phyloP scores from a whole-genome alignment of 1,139 yeast genomes.

The Yamadazyma membranifaciens region DNA sequence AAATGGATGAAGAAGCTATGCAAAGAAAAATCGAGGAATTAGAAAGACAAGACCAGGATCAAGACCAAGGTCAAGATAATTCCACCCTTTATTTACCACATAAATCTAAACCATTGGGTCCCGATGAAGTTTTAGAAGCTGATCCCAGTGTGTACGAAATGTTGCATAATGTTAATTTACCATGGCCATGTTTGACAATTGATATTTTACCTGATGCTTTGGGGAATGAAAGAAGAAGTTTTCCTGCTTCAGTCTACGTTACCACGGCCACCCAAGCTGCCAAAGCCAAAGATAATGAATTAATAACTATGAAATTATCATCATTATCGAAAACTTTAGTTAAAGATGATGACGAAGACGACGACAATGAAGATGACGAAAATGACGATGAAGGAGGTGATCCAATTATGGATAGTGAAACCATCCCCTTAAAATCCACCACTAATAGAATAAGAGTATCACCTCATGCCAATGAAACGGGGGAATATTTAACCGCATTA shows the following conservation, averaged over 20 bases:
- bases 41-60: conserved; percentile 32
- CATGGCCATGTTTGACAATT: conserved; percentile 96
- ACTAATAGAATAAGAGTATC: conserved; percentile 87
- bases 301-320: conserved; percentile 79
- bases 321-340: conserved; percentile 82
- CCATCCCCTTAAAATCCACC: conserved; percentile 73
- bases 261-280: conserved; percentile 96
- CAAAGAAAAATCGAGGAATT: conserved; percentile 22
- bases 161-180: conserved; percentile 90
- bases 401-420: conserved; percentile 84
- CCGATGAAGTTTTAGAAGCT: conserved; percentile 94
- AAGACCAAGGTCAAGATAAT: conserved; percentile 17
- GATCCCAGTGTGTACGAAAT: conserved; percentile 95
- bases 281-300: conserved; percentile 81
- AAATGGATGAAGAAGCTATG: conserved; percentile 29
- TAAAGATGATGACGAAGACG: conserved; percentile 72
- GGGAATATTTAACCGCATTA: conserved; percentile 84
- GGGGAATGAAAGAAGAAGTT: conserved; percentile 85
- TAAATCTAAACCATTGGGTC: conserved; percentile 84
- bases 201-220: conserved; percentile 84
- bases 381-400: conserved; percentile 67
- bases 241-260: conserved; percentile 83
- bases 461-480: conserved; percentile 73
- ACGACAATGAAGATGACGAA: conserved; percentile 64
- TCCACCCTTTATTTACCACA: conserved; percentile 76